Conservation (phyloP, 2,329 filamentous ascomycete species). For the Nigrospora sphaerica region DNA sequence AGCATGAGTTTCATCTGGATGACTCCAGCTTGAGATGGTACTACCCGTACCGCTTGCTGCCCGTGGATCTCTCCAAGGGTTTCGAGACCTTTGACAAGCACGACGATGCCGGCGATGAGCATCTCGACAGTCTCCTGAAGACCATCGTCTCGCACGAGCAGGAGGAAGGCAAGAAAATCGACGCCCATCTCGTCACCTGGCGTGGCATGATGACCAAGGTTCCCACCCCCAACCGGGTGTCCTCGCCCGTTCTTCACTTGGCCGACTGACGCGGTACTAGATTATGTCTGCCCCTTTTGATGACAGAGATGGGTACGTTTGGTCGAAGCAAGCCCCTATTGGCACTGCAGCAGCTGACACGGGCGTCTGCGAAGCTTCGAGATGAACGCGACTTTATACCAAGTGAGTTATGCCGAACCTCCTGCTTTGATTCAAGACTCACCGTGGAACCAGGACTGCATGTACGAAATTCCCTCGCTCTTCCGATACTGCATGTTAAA, state of each 20-base stretch:
- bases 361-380: constrained; percentile 58
- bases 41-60: constrained; percentile 61
- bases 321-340: not conserved
- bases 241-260: too few species aligned
- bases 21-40: constrained; percentile 82
- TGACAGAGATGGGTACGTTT: constrained; percentile 63
- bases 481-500: not conserved
- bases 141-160: constrained; percentile 70
- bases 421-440: constrained; percentile 8
- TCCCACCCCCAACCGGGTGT: constrained; percentile 6
- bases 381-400: constrained; percentile 90
- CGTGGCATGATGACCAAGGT: constrained; percentile 98
- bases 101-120: constrained; percentile 77
- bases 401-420: constrained; percentile 49
- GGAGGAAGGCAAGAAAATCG: constrained; percentile 56
- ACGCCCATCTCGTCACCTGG: constrained; percentile 85
- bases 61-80: constrained; percentile 69
- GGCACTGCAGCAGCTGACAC: not conserved
- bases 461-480: constrained; percentile 32
- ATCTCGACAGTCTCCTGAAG: constrained; percentile 75
- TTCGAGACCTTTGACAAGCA: constrained; percentile 78
- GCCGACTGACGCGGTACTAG: constrained; percentile 33
- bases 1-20: constrained; percentile 69
- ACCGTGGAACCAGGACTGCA: constrained; percentile 36
- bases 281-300: constrained; percentile 83